Conservation (phyloP, 2,329 filamentous ascomycete species). For the Aspergillus piperis region DNA sequence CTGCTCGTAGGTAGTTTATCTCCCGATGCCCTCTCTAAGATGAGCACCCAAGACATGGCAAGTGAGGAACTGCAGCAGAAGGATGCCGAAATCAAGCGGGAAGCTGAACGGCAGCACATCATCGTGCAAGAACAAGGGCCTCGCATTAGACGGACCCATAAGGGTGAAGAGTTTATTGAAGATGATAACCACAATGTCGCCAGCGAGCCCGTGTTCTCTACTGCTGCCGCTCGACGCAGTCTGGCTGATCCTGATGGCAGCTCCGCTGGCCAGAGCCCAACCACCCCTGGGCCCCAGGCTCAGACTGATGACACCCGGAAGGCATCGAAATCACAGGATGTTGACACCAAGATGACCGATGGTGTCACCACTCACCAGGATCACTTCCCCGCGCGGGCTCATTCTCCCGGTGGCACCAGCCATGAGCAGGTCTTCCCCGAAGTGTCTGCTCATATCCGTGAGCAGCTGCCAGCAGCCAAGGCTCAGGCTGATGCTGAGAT, state of each 20-base stretch:
- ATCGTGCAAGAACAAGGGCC: conserved; percentile 75
- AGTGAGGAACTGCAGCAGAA: conserved; percentile 79
- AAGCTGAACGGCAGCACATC: conserved; percentile 68
- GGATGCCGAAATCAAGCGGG: conserved; percentile 57
- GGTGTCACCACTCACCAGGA: conserved; percentile 66
- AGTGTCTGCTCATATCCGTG: conserved; percentile 40
- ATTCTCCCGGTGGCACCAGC: conserved; percentile 64
- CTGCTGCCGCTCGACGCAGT: conserved; percentile 48
- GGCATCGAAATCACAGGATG: conserved; percentile 30
- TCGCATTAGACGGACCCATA: conserved; percentile 85
- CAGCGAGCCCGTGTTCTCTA: conserved; percentile 51
- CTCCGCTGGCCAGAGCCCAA: conserved; percentile 29
- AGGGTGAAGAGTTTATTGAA: conserved; percentile 88
- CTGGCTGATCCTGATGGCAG: conserved; percentile 33
- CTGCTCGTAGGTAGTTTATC: conserved; percentile 72
- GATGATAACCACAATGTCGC: conserved; percentile 60
- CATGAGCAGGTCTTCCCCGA: conserved; percentile 48
- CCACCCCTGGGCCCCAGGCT: conserved; percentile 28
- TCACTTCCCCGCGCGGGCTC: conserved; percentile 80
- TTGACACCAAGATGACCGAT: conserved; percentile 49
- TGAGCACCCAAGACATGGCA: conserved; percentile 88
- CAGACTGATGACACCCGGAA: conserved; percentile 23
- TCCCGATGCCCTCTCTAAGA: conserved; percentile 76
- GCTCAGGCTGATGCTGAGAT: conserved; percentile 77
- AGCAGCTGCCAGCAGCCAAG: conserved; percentile 48